Evolutionary conservation across 768 basidiomycete genomes (phyloP), one percentile per base, ranked within the genome.

Genomic region (Boletus bicolor): DNA sequence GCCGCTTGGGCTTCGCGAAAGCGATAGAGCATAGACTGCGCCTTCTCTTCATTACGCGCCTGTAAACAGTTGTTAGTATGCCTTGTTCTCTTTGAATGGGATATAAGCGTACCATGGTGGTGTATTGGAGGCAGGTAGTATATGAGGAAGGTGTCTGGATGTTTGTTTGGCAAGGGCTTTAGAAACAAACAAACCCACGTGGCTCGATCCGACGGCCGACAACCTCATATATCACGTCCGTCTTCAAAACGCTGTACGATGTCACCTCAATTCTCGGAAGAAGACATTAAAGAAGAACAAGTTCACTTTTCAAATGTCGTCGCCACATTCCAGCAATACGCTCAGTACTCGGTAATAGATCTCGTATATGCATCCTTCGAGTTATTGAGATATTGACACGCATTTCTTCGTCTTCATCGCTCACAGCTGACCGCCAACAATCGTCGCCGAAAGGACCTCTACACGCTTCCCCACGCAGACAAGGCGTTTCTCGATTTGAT

Each of bases 21-120:
- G 55, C 93, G 91, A 70, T 93, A 92, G 32, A 93, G 79, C 89
- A 92, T 93, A 17, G 89, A 92, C 73, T 96, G 94, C 1, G 94
- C 92, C 72, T 98, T 99, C 74, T 98, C 96, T 72, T 94, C 91
- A 87, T 98, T 98, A 72, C 95, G 89, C 58, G 95, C 94, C 94
- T 93, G 61, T 3, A 5, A 0, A 38, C 1, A 2, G 4, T 32
- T 26, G 11, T 54, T 6, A 44, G 24, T 8, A 6, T 26, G 14
- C 2, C 3, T 34, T 21, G 2, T 1, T 19, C 2, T 4, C 15
- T 14, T 12, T 11, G 21, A 5, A 3, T 15, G 19, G 4, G 8
- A 26, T 11, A 8, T 15, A 24, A 21, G 34, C 53, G 30, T 54
- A 63, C 66, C 66, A 68, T 67, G 49, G 49, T 54, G 43, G 19